Conservation (phyloP, 345 rosid species). For the Boechera stricta region DNA sequence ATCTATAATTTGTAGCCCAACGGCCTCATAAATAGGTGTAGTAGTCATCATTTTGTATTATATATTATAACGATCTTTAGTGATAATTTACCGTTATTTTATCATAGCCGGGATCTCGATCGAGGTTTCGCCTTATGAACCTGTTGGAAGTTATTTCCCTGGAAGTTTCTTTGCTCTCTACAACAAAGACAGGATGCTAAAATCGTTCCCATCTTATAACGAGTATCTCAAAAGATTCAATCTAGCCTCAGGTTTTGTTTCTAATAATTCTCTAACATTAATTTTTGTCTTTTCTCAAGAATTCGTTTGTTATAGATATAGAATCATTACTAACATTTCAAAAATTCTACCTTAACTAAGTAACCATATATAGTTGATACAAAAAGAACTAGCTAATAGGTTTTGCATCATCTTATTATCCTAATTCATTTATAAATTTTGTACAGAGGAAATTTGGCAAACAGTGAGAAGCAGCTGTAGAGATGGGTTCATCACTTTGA, state of each 20-base stretch:
- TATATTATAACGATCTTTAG: background rate
- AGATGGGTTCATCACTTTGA: slow-evolving; percentile 35
- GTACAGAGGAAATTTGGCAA: slow-evolving; percentile 34
- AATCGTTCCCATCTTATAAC: slow-evolving; percentile 23
- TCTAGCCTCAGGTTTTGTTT: slow-evolving; percentile 27
- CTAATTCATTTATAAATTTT: slow-evolving; percentile 10
- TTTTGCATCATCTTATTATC: slow-evolving; percentile 1
- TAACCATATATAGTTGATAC: background rate
- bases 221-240: slow-evolving; percentile 32
- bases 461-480: background rate
- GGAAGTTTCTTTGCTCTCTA: slow-evolving; percentile 13
- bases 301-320: background rate
- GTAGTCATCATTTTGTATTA: too few relatives aligned
- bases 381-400: background rate
- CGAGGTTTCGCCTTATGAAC: slow-evolving; percentile 20
- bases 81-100: slow-evolving; percentile 3
- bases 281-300: background rate
- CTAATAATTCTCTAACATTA: background rate
- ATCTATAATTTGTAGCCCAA: too few relatives aligned
- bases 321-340: background rate
- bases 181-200: slow-evolving; percentile 28
- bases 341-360: background rate
- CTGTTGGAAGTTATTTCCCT: slow-evolving; percentile 1
- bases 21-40: too few relatives aligned
- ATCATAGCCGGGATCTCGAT: slow-evolving; percentile 18